These are phyloP conservation scores for Leccinum barrowsii DNA, from an alignment of 768 basidiomycete genomes.

Conservation along the genomic window DNA sequence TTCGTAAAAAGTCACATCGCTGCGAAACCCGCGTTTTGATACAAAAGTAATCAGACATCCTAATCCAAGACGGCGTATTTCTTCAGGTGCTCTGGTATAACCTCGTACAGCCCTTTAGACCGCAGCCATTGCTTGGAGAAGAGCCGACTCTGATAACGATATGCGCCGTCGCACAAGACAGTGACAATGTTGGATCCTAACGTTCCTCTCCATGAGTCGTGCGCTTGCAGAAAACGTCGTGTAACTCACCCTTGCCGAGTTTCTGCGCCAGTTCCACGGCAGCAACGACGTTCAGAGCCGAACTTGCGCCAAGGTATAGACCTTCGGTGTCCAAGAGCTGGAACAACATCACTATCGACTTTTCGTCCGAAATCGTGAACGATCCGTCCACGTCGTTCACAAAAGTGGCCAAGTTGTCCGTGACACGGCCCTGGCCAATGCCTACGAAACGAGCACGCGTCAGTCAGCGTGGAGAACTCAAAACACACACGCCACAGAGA, in stretches of 20 bases:
- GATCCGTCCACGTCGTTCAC: slow-evolving; percentile 77
- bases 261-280: slow-evolving; percentile 84
- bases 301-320: slow-evolving; percentile 90
- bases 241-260: slow-evolving; percentile 68
- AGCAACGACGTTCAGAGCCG: slow-evolving; percentile 92
- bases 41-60: not conserved
- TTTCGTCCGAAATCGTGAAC: slow-evolving; percentile 80
- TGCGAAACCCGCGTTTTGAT: not conserved
- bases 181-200: slow-evolving; percentile 83
- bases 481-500: not conserved
- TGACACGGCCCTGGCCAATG: slow-evolving; percentile 96
- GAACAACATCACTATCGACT: slow-evolving; percentile 92
- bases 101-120: slow-evolving; percentile 68
- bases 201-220: not conserved
- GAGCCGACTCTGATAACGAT: slow-evolving; percentile 92
- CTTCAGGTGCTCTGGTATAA: slow-evolving; percentile 79
- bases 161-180: slow-evolving; percentile 91
- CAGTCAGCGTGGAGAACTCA: not conserved
- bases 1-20: accelerated
- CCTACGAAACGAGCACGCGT: slow-evolving; percentile 43
- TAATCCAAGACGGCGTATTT: slow-evolving; percentile 89
- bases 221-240: not conserved
- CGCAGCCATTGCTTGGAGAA: slow-evolving; percentile 94
- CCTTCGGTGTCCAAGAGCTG: slow-evolving; percentile 90
- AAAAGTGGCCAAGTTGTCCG: slow-evolving; percentile 84